Evolutionary conservation across 139 green algal genomes (phyloP).

Genomic region (Pedinophyceae sp.): DNA sequence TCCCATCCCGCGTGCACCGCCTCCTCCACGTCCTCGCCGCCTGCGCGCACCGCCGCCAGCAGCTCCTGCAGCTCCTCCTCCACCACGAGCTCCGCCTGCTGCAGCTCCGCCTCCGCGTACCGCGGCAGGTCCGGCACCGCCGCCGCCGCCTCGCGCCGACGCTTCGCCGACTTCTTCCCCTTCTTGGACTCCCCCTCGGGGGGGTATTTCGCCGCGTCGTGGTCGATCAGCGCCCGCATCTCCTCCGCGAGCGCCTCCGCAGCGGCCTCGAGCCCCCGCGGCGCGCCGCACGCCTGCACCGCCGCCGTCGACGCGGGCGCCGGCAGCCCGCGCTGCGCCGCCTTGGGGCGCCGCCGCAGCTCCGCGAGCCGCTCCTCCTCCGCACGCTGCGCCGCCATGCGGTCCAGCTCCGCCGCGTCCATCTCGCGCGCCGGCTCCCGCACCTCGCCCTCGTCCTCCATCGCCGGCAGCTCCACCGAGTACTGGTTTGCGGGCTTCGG

Average conservation of each 20-base stretch:
- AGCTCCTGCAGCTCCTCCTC: slow-evolving; percentile 16
- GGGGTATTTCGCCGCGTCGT: slow-evolving; percentile 53
- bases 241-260: slow-evolving; percentile 53
- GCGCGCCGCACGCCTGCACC: slow-evolving; percentile 17
- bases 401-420: slow-evolving; percentile 58
- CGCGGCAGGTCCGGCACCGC: background rate
- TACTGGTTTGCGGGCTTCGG: slow-evolving; percentile 84
- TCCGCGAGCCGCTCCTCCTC: slow-evolving; percentile 30
- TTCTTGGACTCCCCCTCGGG: slow-evolving; percentile 10
- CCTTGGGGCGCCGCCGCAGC: slow-evolving; percentile 18
- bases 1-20: no score
- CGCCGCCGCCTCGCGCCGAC: slow-evolving; percentile 8
- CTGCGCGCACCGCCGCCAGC: slow-evolving; percentile 4
- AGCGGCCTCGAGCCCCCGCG: slow-evolving; percentile 19
- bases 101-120: slow-evolving; percentile 15
- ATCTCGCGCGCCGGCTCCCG: slow-evolving; percentile 34
- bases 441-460: slow-evolving; percentile 15
- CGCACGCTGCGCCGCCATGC: slow-evolving; percentile 23
- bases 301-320: slow-evolving; percentile 29
- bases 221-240: slow-evolving; percentile 37
- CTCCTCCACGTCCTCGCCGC: no score
- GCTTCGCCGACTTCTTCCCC: slow-evolving; percentile 16
- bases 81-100: slow-evolving; percentile 22
- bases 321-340: slow-evolving; percentile 44
- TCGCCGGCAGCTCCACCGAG: slow-evolving; percentile 43